A percentile compares a stretch with the other conserved stretches of the same genome.
phyloP scores from a whole-genome alignment of 2,329 filamentous ascomycete genomes.

The Torrubiellomyces zombiae region DNA sequence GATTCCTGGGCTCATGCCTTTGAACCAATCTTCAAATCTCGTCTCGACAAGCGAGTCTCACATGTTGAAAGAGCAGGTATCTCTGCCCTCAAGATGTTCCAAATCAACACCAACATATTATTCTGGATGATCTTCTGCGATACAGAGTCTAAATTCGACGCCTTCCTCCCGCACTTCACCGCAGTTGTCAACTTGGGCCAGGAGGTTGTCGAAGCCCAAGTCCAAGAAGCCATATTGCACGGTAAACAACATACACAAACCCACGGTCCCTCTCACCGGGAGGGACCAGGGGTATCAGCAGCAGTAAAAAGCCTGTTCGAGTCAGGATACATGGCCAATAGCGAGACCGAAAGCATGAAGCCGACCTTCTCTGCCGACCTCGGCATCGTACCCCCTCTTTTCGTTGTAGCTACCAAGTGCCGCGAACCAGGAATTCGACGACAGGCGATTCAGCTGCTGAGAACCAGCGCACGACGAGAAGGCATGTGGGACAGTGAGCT shows the following conservation, averaged over 20 bases:
- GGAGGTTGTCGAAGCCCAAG: constrained; percentile 43
- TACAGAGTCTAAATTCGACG: constrained; percentile 41
- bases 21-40: constrained; percentile 32
- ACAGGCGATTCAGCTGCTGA: constrained; percentile 43
- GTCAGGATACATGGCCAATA: constrained; percentile 25
- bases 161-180: constrained; percentile 32
- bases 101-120: constrained; percentile 39
- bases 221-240: constrained; percentile 28
- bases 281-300: too few relatives aligned
- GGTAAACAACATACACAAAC: constrained; percentile 14
- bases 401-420: constrained; percentile 50
- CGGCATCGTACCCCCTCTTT: constrained; percentile 48
- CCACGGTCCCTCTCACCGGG: constrained; percentile 17
- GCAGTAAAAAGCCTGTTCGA: too few relatives aligned
- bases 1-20: constrained; percentile 40
- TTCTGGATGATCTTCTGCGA: constrained; percentile 45
- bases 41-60: constrained; percentile 29
- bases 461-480: constrained; percentile 43
- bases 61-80: constrained; percentile 43
- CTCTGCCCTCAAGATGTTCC: constrained; percentile 44
- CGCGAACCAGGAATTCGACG: constrained; percentile 38
- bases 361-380: constrained; percentile 47
- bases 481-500: constrained; percentile 54
- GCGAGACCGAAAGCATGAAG: constrained; percentile 40
- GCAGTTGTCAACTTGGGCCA: constrained; percentile 38